Evolutionary conservation across 140 eudicot species (phyloP).

Genomic region (Erigeron philadelphicus): DNA sequence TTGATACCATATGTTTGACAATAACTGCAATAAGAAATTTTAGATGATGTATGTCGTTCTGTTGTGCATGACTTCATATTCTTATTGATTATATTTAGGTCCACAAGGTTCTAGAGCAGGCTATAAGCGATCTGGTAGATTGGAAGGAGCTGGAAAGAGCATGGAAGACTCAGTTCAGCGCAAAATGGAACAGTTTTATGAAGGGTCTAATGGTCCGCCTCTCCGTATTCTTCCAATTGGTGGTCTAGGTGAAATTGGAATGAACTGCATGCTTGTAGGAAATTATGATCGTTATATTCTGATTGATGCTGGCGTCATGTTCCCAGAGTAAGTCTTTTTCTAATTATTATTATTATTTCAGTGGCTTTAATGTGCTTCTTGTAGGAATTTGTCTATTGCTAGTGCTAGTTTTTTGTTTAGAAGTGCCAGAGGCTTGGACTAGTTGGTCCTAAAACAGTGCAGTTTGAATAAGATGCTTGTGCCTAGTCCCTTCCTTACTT

Average conservation of each 20-base stretch:
- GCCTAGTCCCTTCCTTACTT: no score
- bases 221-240: conserved; percentile 93
- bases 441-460: no score
- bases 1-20: background rate
- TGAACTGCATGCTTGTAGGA: conserved; percentile 99
- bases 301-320: conserved; percentile 98
- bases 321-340: conserved; percentile 74
- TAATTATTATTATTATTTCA: background rate
- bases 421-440: no score
- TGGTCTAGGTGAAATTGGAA: conserved; percentile 97
- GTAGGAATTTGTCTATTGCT: no score
- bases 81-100: conserved; percentile 33
- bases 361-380: no score
- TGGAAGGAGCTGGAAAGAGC: conserved; percentile 84
- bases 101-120: conserved; percentile 43
- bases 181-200: conserved; percentile 92
- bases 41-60: background rate
- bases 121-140: conserved; percentile 49
- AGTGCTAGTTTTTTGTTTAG: no score
- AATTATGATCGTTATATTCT: conserved; percentile 91
- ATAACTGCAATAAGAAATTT: background rate
- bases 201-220: conserved; percentile 92
- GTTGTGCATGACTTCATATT: background rate
- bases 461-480: no score
- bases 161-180: conserved; percentile 96